Base-by-base conservation (phyloP, 176 grass and related monocot species). In the Thinopyrum elongatum region DNA sequence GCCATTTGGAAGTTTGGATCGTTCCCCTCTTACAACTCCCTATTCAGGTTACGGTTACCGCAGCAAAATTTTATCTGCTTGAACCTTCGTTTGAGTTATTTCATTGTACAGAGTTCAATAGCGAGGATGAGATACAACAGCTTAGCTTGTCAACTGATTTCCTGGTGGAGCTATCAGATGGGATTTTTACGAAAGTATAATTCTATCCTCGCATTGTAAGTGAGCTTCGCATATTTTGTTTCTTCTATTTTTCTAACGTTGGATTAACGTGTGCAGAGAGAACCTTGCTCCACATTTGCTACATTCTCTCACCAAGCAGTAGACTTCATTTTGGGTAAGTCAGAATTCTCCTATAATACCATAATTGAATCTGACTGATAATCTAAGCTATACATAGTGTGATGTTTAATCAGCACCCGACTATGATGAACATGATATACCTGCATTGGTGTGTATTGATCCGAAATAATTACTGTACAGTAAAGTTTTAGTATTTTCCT, bases 221-320 rank as follows among this genome's bases (percentile, higher is more conserved):
- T 31, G 22, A 69, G n/a, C 76, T 63, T 10, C 10, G 6, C 59
- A 12, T 22, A 17, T 30, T 76, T 66, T 42, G 1, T 58, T 58
- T 58, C 19, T 58, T 58, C 21, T 58, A 22, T 31, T 17, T 76
- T 84, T 67, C 42, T 91, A 46, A 79, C 51, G n/a, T 85, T 86
- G 79, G 64, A 61, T 83, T 89, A 38, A 77, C 14, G 71, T 91
- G 12, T 77, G 80, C 75, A 98, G 93, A 89, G 61, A 72, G 88
- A 94, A 82, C 41, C 80, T 61, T 73, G 28, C 30, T 67, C 71
- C n/a, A 90, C 93, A 34, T 95, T 92, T 88, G 82, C 90, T 71
- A 89, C 84, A 70, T 95, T 95, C 59, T 98, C 82, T 86, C 97
- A 98, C 86, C 93, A 98, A 86, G 97, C 97, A 92, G 78, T 92